A percentile compares a stretch with the other conserved stretches of the same genome.
Conservation (phyloP, 228 moss, liverwort and hornwort species). For the Sphagnum fallax region DNA sequence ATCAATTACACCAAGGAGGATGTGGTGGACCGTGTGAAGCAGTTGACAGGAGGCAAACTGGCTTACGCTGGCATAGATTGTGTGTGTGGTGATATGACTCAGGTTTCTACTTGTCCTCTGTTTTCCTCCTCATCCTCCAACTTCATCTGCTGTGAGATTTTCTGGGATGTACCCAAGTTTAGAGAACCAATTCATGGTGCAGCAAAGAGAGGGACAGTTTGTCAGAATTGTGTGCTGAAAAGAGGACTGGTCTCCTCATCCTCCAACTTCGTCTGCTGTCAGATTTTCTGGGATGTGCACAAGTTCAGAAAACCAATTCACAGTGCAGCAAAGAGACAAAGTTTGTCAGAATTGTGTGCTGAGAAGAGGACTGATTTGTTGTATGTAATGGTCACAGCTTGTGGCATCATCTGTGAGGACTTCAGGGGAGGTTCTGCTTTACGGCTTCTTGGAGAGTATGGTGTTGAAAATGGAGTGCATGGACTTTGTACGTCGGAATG, state of each 20-base stretch:
- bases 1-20: slow-evolving; percentile 9
- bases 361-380: neutral
- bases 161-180: neutral
- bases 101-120: too few relatives aligned
- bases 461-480: neutral
- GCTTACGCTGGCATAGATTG: neutral
- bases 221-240: neutral
- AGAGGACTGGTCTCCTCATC: neutral
- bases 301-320: neutral
- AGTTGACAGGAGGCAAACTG: slow-evolving; percentile 3
- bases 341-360: neutral
- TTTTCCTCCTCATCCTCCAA: neutral
- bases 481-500: neutral
- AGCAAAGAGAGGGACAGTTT: neutral
- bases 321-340: neutral
- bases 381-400: slow-evolving; percentile 4
- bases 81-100: neutral
- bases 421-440: slow-evolving; percentile 8
- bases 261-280: neutral
- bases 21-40: slow-evolving; percentile 6
- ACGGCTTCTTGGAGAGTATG: neutral
- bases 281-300: neutral
- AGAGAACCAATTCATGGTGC: neutral
- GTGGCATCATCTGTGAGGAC: slow-evolving; percentile 14
- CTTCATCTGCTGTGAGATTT: neutral